Percentiles rank a stretch among this genome's conserved stretches.
Evolutionary conservation across 1,284 basidiomycete genomes (phyloP).

Genomic region (Cutaneotrichosporon spelunceum): DNA sequence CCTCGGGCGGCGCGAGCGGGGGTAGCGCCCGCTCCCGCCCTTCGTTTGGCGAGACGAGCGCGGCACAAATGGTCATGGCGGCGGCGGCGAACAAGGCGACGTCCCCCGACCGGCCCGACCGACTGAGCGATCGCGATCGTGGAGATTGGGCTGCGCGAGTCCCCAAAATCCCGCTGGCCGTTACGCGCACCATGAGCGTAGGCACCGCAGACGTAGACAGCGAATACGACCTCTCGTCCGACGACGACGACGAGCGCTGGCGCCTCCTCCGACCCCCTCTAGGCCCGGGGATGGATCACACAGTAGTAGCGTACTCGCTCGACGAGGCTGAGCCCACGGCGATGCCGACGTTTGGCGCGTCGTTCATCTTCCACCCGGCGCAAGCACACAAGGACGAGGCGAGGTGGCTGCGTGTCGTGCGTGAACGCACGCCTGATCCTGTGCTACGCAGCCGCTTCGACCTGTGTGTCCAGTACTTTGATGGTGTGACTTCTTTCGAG

Average conservation of each 20-base stretch:
- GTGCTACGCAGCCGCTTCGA: constrained; percentile 46
- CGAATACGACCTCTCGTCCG: constrained; percentile 43
- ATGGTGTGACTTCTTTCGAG: constrained; percentile 48
- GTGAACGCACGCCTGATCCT: constrained; percentile 35
- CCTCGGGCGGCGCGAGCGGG: constrained; percentile 11
- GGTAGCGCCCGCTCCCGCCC: constrained; percentile 8
- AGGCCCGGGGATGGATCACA: neutral
- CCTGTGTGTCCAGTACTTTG: constrained; percentile 50
- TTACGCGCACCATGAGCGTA: constrained; percentile 9
- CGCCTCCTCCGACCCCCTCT: neutral
- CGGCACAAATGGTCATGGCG: neutral
- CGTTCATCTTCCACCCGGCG: constrained; percentile 43
- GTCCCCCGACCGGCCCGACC: too few species aligned
- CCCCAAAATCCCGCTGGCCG: constrained; percentile 13
- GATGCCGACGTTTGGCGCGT: constrained; percentile 35
- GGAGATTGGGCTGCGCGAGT: constrained; percentile 12
- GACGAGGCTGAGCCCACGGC: constrained; percentile 32
- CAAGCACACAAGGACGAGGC: constrained; percentile 48
- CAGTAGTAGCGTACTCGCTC: constrained; percentile 22
- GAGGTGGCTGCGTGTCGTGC: constrained; percentile 45
- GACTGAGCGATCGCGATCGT: too few species aligned
- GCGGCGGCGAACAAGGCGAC: neutral
- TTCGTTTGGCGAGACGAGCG: constrained; percentile 7
- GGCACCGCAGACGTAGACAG: constrained; percentile 28
- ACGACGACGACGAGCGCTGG: constrained; percentile 29